Conservation (phyloP, 257 asterid genomes). For the Nicotiana tabacum region DNA sequence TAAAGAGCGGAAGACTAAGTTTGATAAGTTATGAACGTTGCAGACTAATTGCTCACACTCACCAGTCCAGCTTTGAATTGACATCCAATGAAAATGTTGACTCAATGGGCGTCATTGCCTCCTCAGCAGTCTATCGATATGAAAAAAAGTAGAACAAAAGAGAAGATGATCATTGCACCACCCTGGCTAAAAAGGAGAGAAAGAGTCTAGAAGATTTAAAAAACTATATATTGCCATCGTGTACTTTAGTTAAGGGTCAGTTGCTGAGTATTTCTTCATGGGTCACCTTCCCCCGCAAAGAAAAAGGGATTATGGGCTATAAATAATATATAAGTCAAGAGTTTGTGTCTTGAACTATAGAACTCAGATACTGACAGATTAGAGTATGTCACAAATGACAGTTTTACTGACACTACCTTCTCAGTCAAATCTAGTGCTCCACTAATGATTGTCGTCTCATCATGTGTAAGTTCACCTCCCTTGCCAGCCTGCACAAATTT, state of each 20-base stretch:
- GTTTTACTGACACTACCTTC: conserved; percentile 47
- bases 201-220: neutral
- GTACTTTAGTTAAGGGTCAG: neutral
- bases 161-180: neutral
- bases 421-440: conserved; percentile 97
- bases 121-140: conserved; percentile 88
- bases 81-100: conserved; percentile 95
- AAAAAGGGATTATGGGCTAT: neutral
- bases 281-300: neutral
- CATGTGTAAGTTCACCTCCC: conserved; percentile 98
- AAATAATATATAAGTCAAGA: neutral
- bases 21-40: neutral
- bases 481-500: conserved; percentile 69
- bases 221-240: neutral
- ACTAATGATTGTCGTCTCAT: conserved; percentile 93
- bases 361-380: neutral
- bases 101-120: conserved; percentile 99
- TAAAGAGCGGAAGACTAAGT: neutral
- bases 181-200: neutral
- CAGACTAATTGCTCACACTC: conserved; percentile 16
- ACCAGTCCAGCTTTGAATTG: conserved; percentile 96
- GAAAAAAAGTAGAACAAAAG: conserved; percentile 11
- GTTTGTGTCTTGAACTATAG: neutral
- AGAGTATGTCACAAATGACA: neutral
- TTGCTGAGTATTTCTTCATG: neutral